Evolutionary conservation across 176 grass and related monocot genomes (phyloP), one percentile per base, ranked within the genome.

Genomic region (sorghum (Sorghum bicolor)): DNA sequence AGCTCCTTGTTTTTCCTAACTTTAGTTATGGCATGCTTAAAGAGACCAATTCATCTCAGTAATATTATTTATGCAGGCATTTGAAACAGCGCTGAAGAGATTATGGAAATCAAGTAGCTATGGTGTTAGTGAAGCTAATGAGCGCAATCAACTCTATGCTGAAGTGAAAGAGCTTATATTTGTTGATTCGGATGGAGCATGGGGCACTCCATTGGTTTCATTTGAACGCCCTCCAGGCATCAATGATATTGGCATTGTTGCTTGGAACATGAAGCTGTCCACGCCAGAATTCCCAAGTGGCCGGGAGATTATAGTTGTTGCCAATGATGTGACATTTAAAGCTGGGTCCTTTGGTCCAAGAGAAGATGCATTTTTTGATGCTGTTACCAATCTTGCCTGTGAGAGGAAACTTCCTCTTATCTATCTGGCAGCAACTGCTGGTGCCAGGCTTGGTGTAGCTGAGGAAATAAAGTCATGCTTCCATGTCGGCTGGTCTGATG

Each of bases 371-470:
- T 99, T 99, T 87, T 99, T 99, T 6, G 85, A 96, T 83, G 89
- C 96, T 15, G 91, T 93, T 70, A 99, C 93, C 34, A 96, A 92
- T 84, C 93, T 99, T 53, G 89, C 96, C 70, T 92, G 91, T 78
- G 88, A 93, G 48, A 95, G 92, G 81, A 99, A 99, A 83, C 84
- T 99, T 67, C 96, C 96, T 82, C 93, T 99, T 80, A 96, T 99
- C 6, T 99, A 99, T 62, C 79, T 99, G 38, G 90, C 96, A 70
- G 96, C 96, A 73, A 96, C 94, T 87, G 92, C 96, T 52, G 96
- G 96, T 87, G 96, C 96, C 32, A 90, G 96, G 82, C 80, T 99
- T 3, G 96, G 93, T 72, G 93, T 95, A 80, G 96, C 96, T 65
- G 92, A 96, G 78, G 96, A 99, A 88, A 83, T 99, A 79, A 94